phyloP scores from a whole-genome alignment of 2,329 filamentous ascomycete species.

The Pestalotiopsis sp. region DNA sequence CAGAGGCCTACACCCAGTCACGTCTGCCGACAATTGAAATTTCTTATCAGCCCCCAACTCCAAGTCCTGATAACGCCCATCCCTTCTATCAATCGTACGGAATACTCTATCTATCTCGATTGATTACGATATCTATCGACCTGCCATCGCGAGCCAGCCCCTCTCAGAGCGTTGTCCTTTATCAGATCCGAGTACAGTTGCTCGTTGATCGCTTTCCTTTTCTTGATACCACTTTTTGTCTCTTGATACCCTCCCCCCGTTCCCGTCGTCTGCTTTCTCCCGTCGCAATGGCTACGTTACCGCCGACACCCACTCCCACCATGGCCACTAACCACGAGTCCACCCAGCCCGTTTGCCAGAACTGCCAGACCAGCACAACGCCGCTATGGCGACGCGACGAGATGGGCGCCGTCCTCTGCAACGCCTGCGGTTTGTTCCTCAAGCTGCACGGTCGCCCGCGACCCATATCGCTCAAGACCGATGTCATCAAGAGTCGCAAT shows the following conservation, averaged over 20 bases:
- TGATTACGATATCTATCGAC: not conserved
- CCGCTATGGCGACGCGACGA: conserved; percentile 98
- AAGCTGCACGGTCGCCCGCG: conserved; percentile 93
- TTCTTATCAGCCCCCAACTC: conserved; percentile 9
- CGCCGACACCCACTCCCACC: conserved; percentile 46
- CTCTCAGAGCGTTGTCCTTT: conserved; percentile 1
- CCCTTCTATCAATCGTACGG: conserved; percentile 1
- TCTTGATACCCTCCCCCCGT: not conserved
- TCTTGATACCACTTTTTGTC: not conserved
- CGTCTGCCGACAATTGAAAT: conserved; percentile 9
- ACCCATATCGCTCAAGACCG: conserved; percentile 95
- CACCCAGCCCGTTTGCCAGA: conserved; percentile 92
- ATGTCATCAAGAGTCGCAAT: conserved; percentile 99
- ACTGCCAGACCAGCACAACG: conserved; percentile 93
- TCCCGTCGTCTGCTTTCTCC: not conserved
- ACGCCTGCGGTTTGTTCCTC: conserved; percentile 95
- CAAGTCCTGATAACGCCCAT: conserved; percentile 5
- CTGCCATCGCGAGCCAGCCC: not conserved
- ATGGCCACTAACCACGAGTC: conserved; percentile 53
- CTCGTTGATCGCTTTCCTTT: not conserved
- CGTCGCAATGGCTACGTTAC: conserved; percentile 33
- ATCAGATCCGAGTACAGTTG: not conserved
- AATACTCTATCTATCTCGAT: not conserved
- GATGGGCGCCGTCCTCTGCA: conserved; percentile 92
- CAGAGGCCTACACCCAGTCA: not conserved